A percentile compares a stretch with the other conserved stretches of the same genome.
Conservation (phyloP, 495 filamentous ascomycete genomes). For the Cetradonia linearis region DNA sequence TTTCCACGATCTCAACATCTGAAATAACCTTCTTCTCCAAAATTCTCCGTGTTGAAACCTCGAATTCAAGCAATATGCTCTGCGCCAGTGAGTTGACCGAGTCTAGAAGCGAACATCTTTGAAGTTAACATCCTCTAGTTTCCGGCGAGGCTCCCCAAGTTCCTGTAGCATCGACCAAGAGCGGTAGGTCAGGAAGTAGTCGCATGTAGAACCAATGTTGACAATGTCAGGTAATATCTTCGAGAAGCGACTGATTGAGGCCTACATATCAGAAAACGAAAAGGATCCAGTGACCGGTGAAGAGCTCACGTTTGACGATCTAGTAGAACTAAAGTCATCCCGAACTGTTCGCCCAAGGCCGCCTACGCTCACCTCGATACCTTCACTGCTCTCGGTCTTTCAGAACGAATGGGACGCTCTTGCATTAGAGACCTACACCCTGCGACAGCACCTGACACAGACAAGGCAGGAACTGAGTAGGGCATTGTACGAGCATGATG, state of each 20-base stretch:
- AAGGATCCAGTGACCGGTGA: slow-evolving; percentile 90
- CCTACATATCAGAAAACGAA: slow-evolving; percentile 86
- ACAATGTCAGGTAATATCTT: slow-evolving; percentile 63
- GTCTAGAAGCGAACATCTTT: neutral
- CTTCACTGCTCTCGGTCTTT: slow-evolving; percentile 89
- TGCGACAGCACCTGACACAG: slow-evolving; percentile 78
- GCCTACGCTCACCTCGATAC: slow-evolving; percentile 91
- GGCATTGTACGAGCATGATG: slow-evolving; percentile 92
- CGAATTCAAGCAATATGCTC: slow-evolving; percentile 41
- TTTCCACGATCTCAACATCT: neutral
- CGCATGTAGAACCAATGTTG: slow-evolving; percentile 25
- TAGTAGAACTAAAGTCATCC: slow-evolving; percentile 75
- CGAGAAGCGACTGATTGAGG: slow-evolving; percentile 89
- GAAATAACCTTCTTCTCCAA: no score
- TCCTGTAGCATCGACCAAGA: slow-evolving; percentile 90
- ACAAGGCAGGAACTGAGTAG: slow-evolving; percentile 88
- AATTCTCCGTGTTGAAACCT: neutral
- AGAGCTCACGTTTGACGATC: slow-evolving; percentile 72
- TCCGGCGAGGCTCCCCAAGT: slow-evolving; percentile 94
- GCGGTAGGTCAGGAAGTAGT: slow-evolving; percentile 50
- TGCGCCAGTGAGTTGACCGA: slow-evolving; percentile 56
- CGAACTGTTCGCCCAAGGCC: slow-evolving; percentile 79
- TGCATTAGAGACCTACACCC: slow-evolving; percentile 77
- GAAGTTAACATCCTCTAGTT: slow-evolving; percentile 45
- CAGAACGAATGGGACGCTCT: slow-evolving; percentile 98